Evolutionary conservation across 73 alveolate species (phyloP).

Genomic region (Paramecium octaurelia): DNA sequence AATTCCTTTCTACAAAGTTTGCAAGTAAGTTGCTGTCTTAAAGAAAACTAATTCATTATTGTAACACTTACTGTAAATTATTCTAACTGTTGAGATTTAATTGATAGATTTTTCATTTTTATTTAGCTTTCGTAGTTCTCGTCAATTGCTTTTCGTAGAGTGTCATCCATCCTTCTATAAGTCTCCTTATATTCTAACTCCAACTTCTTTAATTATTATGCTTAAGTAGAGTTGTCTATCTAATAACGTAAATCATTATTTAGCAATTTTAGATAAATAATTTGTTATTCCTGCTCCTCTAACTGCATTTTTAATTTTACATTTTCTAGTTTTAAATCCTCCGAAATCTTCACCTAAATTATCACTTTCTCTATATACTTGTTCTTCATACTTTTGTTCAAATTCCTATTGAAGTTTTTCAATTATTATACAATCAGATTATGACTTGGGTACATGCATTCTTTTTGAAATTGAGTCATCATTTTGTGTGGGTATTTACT

Average conservation of each 20-base stretch:
- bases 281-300: background rate
- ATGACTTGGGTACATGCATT: background rate
- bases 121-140: background rate
- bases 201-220: background rate
- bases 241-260: background rate
- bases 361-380: background rate
- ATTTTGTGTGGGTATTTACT: background rate
- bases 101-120: background rate
- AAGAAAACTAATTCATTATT: background rate
- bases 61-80: background rate
- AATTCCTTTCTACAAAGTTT: background rate
- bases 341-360: background rate
- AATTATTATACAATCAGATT: background rate
- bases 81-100: background rate
- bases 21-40: background rate
- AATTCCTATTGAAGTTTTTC: background rate
- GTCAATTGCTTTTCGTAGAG: background rate
- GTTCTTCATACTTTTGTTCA: background rate
- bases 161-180: conserved; percentile 9
- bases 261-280: background rate
- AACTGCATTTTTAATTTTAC: background rate
- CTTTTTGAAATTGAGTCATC: background rate
- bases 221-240: background rate
- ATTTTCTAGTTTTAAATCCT: background rate
- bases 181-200: background rate